Base-by-base conservation (phyloP, 495 filamentous ascomycete species). In the Aspergillus coremiiformis region DNA sequence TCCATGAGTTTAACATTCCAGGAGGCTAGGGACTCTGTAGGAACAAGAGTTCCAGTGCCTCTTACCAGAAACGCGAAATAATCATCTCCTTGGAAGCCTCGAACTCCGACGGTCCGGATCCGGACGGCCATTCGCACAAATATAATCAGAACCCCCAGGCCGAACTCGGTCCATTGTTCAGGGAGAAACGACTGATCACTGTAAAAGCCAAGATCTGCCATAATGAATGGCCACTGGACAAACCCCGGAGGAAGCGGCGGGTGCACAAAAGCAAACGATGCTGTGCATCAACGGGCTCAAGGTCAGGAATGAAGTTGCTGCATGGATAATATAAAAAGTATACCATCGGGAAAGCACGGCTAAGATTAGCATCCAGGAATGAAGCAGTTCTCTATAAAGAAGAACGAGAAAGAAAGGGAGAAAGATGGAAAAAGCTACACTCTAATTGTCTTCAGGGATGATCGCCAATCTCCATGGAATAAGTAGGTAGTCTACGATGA, bases 71-170 rank as follows among this genome's bases (percentile, higher is more conserved):
- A 47, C 12, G 44, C 44, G 2, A 47, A 23, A 21, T 47, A 47
- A 14, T 47, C 44, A 47, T 47, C 44, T 0, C 44, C 44, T 33
- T 47, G 44, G 32, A 47, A 47, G 3, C 44, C 44, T 10, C 44
- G 0, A 0, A n/a, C n/a, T 0, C 44, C 44, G 5, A 47, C 44
- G 14, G 32, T 47, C 5, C 44, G 44, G 11, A 47, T 19, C 2
- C 44, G 44, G 12, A 47, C 44, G 2, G n/a, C 44, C 9, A 47
- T 30, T 14, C 44, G 44, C 15, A 47, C n/a, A 8, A 47, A 47
- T 1, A 47, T 47, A 14, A 47, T 47, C 6, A 26, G 27, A 1
- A 33, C 29, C 1, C 44, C 26, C 5, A 33, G 23, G 1, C 15
- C 44, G 10, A 21, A 47, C 20, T 47, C 44, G 3, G 44, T 22